A percentile compares a stretch with the other conserved stretches of the same genome.
phyloP scores from a whole-genome alignment of 306 rosid species.

The Rosa persica region DNA sequence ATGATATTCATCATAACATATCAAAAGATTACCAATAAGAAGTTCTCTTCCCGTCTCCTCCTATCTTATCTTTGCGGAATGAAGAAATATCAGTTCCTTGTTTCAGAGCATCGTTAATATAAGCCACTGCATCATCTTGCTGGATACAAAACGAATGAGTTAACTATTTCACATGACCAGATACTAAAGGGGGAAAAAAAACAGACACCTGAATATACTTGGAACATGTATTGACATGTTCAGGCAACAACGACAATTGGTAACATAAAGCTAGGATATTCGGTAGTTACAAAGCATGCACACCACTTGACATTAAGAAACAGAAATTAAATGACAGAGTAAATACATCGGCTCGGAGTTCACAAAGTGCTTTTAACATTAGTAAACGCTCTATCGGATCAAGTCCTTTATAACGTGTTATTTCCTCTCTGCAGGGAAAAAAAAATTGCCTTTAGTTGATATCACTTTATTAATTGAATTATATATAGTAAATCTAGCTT shows the following conservation, averaged over 20 bases:
- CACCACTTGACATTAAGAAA: background rate
- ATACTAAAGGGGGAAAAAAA: conserved; percentile 5
- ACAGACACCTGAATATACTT: background rate
- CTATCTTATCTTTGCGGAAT: conserved; percentile 67
- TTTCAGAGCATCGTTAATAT: conserved; percentile 66
- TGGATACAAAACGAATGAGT: conserved; percentile 36
- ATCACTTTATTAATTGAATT: background rate
- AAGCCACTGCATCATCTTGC: conserved; percentile 76
- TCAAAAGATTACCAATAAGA: conserved; percentile 62
- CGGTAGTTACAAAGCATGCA: background rate
- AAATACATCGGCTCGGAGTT: conserved; percentile 77
- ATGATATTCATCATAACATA: conserved; percentile 4
- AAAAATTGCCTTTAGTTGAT: conserved; percentile 11
- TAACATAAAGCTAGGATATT: background rate
- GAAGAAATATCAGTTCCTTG: conserved; percentile 62
- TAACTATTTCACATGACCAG: conserved; percentile 7
- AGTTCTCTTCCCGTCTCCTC: conserved; percentile 57
- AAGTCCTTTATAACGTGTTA: conserved; percentile 63
- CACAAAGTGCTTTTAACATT: conserved; percentile 84
- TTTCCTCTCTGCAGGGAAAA: conserved; percentile 64
- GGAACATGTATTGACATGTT: background rate
- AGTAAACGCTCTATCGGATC: conserved; percentile 63
- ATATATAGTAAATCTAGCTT: background rate
- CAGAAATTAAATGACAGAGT: background rate
- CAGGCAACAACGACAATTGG: background rate